phyloP scores from a whole-genome alignment of 2,329 filamentous ascomycete genomes.

The Xylaria sp. region DNA sequence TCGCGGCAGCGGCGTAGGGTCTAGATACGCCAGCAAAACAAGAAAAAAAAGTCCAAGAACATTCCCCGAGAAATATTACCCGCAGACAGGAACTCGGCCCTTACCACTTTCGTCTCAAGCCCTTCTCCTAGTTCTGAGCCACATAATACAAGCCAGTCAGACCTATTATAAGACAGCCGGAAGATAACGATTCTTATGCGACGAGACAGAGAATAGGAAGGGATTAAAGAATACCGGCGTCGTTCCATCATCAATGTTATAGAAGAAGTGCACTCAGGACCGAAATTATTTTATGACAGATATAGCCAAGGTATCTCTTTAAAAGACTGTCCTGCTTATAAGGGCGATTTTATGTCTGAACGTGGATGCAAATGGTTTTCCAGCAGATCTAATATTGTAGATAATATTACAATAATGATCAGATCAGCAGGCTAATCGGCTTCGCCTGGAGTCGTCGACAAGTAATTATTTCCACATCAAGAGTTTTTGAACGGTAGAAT shows the following conservation, averaged over 20 bases:
- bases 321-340: background rate
- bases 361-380: background rate
- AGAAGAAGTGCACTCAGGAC: slow-evolving; percentile 2
- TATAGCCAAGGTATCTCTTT: background rate
- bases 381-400: background rate
- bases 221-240: background rate
- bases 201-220: background rate
- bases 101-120: slow-evolving; percentile 6
- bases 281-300: background rate
- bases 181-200: slow-evolving; percentile 5
- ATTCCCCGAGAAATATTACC: background rate
- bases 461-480: background rate
- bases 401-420: background rate
- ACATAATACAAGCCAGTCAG: slow-evolving; percentile 1
- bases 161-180: background rate
- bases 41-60: background rate
- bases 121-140: background rate
- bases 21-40: background rate
- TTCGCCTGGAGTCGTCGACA: background rate
- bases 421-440: background rate
- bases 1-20: slow-evolving; percentile 3
- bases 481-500: background rate
- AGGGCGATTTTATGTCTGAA: slow-evolving; percentile 7
- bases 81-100: background rate
- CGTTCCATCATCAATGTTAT: background rate